A percentile compares a stretch with the other conserved stretches of the same genome.
These are phyloP conservation scores for Bromus sterilis DNA, from an alignment of 176 grass and related monocot species.

Conservation along the genomic window DNA sequence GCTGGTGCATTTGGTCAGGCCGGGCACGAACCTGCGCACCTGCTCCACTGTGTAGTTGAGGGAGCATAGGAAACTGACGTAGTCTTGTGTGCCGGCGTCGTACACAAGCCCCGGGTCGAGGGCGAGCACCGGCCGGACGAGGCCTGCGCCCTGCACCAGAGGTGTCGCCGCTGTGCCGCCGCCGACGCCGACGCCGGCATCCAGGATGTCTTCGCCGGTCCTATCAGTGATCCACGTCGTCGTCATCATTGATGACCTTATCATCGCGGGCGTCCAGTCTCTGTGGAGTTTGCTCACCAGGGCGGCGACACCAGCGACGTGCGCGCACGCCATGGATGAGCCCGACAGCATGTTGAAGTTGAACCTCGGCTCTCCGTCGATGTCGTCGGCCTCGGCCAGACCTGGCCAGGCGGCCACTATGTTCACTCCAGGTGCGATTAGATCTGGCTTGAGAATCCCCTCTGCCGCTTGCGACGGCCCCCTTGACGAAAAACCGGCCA, in stretches of 20 bases:
- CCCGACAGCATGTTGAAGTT: slow-evolving; percentile 42
- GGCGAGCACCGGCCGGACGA: not conserved
- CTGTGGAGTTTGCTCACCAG: slow-evolving; percentile 17
- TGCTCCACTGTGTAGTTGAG: not conserved
- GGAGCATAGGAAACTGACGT: not conserved
- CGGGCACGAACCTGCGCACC: not conserved
- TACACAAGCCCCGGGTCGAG: not conserved
- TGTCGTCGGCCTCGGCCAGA: no score
- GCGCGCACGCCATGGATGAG: slow-evolving; percentile 51
- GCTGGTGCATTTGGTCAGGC: not conserved
- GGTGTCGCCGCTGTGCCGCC: not conserved
- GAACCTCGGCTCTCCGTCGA: not conserved
- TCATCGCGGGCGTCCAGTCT: slow-evolving; percentile 29
- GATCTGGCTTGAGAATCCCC: not conserved
- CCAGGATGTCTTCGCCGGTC: accelerated
- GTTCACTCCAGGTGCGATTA: not conserved
- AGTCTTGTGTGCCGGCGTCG: not conserved
- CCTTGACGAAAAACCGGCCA: not conserved
- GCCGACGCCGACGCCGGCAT: not conserved
- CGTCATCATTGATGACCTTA: slow-evolving; percentile 46
- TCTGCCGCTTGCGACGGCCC: not conserved
- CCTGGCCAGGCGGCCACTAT: not conserved
- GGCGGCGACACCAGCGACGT: slow-evolving; percentile 40
- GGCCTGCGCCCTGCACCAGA: not conserved
- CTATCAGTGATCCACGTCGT: not conserved